A percentile compares a stretch with the other conserved stretches of the same genome.
Evolutionary conservation across 805 yeast species (phyloP).

Genomic region (Sporopachydermia lactativora): DNA sequence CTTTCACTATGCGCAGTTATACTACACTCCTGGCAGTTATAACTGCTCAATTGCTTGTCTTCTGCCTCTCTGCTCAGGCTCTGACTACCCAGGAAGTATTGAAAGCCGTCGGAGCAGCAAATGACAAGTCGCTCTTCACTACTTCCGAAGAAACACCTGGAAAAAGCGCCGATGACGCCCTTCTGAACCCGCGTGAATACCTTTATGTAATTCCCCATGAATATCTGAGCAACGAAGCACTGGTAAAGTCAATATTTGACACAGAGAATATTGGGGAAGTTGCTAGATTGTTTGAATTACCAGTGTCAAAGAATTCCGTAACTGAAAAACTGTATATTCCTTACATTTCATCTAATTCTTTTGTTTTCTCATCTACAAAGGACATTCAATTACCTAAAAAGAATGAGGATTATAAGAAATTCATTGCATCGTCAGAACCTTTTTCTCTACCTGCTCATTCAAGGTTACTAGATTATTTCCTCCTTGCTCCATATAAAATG

Average conservation of each 20-base stretch:
- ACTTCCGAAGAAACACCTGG: neutral
- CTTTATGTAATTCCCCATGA: constrained; percentile 1
- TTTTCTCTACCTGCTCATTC: constrained; percentile 24
- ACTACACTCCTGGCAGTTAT: too few relatives aligned
- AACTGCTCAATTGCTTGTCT: too few relatives aligned
- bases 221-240: constrained; percentile 6
- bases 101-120: neutral
- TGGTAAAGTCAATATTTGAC: constrained; percentile 10
- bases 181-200: neutral
- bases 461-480: constrained; percentile 21
- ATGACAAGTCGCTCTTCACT: too few relatives aligned
- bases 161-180: neutral
- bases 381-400: neutral
- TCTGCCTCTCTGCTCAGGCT: too few relatives aligned
- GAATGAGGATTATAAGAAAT: constrained; percentile 3
- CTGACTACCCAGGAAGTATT: neutral
- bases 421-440: constrained; percentile 22
- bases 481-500: neutral
- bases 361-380: constrained; percentile 1
- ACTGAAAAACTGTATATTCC: neutral
- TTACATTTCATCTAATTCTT: neutral
- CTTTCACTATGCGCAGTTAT: too few relatives aligned
- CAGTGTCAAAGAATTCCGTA: neutral
- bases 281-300: constrained; percentile 7
- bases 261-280: constrained; percentile 8